Evolutionary conservation across 257 asterid genomes (phyloP).

Genomic region (Anisodus tanguticus): DNA sequence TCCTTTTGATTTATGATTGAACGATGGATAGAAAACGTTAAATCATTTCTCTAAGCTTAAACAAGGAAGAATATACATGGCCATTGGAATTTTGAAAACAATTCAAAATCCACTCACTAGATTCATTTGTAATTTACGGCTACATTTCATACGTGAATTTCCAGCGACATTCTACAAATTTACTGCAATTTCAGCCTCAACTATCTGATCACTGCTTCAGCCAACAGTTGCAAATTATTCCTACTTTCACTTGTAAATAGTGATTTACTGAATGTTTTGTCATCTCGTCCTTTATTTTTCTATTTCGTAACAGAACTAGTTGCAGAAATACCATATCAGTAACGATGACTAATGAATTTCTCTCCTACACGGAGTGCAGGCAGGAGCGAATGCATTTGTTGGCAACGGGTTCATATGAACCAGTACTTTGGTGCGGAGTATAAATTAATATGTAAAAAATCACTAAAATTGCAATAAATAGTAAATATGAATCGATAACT

Average conservation of each 20-base stretch:
- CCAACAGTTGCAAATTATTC: background rate
- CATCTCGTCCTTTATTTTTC: background rate
- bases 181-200: background rate
- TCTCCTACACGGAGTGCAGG: background rate
- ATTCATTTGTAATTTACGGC: background rate
- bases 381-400: background rate
- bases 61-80: background rate
- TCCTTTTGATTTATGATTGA: background rate
- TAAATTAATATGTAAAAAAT: background rate
- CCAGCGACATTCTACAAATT: background rate
- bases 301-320: background rate
- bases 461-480: background rate
- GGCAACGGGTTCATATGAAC: background rate
- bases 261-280: background rate
- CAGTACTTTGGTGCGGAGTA: background rate
- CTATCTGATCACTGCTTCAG: slow-evolving; percentile 11
- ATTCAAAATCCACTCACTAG: background rate
- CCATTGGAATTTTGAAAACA: background rate
- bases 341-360: background rate
- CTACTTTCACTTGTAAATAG: background rate
- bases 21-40: background rate
- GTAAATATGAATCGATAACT: background rate
- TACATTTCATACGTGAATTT: background rate
- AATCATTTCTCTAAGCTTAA: background rate
- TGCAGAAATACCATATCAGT: background rate